Conservation (phyloP, 257 asterid species). For the Phtheirospermum japonicum region DNA sequence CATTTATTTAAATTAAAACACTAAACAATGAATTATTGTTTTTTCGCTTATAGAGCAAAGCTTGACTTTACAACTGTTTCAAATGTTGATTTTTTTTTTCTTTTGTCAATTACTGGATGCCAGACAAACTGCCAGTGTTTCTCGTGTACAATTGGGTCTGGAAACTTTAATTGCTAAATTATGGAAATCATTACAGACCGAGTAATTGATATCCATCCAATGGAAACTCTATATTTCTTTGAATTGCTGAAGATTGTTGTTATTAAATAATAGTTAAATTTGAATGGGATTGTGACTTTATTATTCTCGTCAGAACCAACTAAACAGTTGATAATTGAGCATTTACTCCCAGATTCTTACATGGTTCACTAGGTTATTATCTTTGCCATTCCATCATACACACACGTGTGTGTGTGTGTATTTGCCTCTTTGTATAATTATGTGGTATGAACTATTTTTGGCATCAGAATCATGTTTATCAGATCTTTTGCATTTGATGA, state of each 20-base stretch:
- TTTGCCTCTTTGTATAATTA: too few relatives aligned
- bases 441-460: too few relatives aligned
- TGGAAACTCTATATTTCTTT: too few relatives aligned
- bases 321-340: too few relatives aligned
- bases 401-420: too few relatives aligned
- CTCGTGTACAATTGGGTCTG: background rate
- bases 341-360: too few relatives aligned
- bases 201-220: background rate
- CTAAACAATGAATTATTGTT: background rate
- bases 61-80: background rate
- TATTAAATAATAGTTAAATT: background rate
- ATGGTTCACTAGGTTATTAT: too few relatives aligned
- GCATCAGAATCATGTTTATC: too few relatives aligned
- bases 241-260: background rate
- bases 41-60: background rate
- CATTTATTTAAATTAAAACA: too few relatives aligned
- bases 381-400: too few relatives aligned
- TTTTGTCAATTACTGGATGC: background rate
- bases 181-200: background rate
- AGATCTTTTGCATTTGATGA: background rate
- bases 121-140: background rate
- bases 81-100: too few relatives aligned
- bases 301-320: too few relatives aligned
- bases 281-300: background rate
- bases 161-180: background rate